Evolutionary conservation across 371 early-diverging fungal genomes (phyloP).

Genomic region (Zychaea mexicana): DNA sequence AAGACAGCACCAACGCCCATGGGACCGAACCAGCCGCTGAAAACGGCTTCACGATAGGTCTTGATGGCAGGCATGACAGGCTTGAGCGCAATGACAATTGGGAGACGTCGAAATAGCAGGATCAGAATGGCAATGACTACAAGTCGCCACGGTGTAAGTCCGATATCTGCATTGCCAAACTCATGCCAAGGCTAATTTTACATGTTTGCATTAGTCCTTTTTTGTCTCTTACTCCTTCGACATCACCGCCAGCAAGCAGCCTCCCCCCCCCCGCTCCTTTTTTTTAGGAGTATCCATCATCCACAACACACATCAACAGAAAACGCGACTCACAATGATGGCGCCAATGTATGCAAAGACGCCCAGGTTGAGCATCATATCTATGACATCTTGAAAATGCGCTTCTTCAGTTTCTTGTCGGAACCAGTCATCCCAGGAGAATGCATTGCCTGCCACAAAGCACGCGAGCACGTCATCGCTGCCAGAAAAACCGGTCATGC

Average conservation of each 20-base stretch:
- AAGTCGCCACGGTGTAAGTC: constrained; percentile 69
- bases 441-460: constrained; percentile 90
- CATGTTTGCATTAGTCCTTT: no score
- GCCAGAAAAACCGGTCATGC: constrained; percentile 77
- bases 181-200: constrained; percentile 68
- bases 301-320: not conserved
- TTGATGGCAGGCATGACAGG: constrained; percentile 74
- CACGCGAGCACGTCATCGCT: constrained; percentile 89
- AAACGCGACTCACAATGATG: constrained; percentile 53
- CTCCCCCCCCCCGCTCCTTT: no score
- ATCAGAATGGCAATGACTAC: constrained; percentile 71
- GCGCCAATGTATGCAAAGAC: constrained; percentile 95
- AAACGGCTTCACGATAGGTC: constrained; percentile 81
- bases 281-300: no score
- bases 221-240: no score
- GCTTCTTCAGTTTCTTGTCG: constrained; percentile 83
- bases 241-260: no score
- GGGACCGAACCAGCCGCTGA: constrained; percentile 98
- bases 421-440: constrained; percentile 93
- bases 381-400: constrained; percentile 90
- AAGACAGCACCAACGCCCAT: constrained; percentile 86
- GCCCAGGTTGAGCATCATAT: constrained; percentile 84
- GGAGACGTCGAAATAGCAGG: constrained; percentile 83
- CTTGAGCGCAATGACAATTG: constrained; percentile 70
- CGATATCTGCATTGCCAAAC: constrained; percentile 58